These are phyloP conservation scores for Volvox reticuliferus DNA, from an alignment of 139 green algal species.

Conservation along the genomic window DNA sequence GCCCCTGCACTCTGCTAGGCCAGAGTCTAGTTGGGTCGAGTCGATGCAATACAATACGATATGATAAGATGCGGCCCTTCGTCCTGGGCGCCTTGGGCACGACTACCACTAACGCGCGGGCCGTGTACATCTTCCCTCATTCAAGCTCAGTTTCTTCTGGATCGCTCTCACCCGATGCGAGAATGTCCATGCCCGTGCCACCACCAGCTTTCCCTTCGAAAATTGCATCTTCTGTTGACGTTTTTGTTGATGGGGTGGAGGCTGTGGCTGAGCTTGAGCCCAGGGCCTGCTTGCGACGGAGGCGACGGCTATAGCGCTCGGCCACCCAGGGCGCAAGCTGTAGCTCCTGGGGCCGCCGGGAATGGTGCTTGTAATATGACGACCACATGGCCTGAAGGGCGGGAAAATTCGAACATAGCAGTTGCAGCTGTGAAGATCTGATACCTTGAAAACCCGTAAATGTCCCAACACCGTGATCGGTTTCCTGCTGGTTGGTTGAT, in stretches of 20 bases:
- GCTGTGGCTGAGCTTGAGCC: not conserved
- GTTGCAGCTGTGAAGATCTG: too few species aligned
- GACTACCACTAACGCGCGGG: too few species aligned
- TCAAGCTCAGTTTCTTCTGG: constrained; percentile 23
- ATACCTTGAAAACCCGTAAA: too few species aligned
- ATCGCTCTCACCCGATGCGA: not conserved
- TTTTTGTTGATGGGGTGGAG: not conserved
- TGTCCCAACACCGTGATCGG: too few species aligned
- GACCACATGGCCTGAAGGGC: constrained; percentile 15
- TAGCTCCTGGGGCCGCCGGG: constrained; percentile 8
- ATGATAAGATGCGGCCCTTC: too few species aligned
- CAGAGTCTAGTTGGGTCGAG: too few species aligned
- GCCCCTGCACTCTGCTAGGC: too few species aligned
- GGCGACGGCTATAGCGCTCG: constrained; percentile 34
- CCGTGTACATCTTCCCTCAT: not conserved
- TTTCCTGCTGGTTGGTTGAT: too few species aligned
- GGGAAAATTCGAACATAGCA: not conserved
- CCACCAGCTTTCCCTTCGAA: not conserved
- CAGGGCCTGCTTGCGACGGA: not conserved
- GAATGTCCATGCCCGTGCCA: too few species aligned
- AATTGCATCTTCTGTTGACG: not conserved
- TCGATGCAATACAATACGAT: too few species aligned
- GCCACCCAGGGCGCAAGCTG: constrained; percentile 44
- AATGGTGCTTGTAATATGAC: not conserved
- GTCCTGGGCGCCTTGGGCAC: too few species aligned